Base-by-base conservation (phyloP, 2,329 filamentous ascomycete species). In the Colletotrichum magnum region DNA sequence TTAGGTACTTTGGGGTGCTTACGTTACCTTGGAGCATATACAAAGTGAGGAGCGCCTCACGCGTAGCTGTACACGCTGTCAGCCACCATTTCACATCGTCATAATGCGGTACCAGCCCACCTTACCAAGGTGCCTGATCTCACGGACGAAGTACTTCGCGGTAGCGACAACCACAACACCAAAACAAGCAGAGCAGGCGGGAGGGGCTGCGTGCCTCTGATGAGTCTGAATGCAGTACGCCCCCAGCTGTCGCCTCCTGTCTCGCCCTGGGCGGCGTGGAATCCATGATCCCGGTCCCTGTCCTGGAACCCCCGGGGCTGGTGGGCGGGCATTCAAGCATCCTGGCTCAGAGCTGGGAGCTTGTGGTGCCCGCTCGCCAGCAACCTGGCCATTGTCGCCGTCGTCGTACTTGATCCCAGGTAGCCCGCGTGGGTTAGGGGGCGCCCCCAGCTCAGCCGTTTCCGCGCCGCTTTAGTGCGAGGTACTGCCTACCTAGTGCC, bases 281-380 rank as follows among this genome's bases (percentile, higher is more conserved):
- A 68, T 32, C 65, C 65, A 65, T 64, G 60, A 68, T 50, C 65
- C 65, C 54, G 61, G 66, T 59, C 66, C 61, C 26, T 68, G 61
- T 68, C 56, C 59, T 24, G 26, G 36, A 16, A 18, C 45, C 18
- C 45, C 18, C 45, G 18, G 43, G 21, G 21, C 18, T 52, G 50
- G 13, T 52, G 32, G 21, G 12, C 21, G 21, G 21, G 21, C 21
- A 24, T 24, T 24, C 21, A 24, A 24, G 21, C 28, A 52, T 52
- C 50, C 50, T 32, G 50, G 24, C 21, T 21, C 21, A 12, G 21
- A 24, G 45, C 16, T n/a, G 45, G 16, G 45, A 7, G 16, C 16
- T 18, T 18, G 16, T 36, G 32, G 32, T 36, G 32, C 32, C 32
- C 32, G 32, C 32, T 2, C 32, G 32, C 32, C 32, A 36, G 32